Conservation (phyloP, 805 yeast genomes). For the Yamadazyma insecticola region DNA sequence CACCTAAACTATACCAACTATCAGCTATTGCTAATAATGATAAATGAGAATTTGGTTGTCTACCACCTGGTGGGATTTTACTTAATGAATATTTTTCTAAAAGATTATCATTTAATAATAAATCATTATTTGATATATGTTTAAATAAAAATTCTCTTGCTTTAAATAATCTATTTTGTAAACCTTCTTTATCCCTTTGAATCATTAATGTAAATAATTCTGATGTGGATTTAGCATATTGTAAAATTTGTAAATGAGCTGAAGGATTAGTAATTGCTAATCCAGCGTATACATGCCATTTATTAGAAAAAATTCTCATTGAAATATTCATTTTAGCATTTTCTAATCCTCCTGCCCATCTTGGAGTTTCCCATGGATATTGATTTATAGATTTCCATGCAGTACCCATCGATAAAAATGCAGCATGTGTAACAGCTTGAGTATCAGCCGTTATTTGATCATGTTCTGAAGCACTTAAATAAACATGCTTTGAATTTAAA, state of each 20-base stretch:
- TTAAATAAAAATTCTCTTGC: slow-evolving; percentile 81
- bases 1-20: slow-evolving; percentile 81
- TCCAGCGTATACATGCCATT: slow-evolving; percentile 99
- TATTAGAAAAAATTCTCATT: slow-evolving; percentile 82
- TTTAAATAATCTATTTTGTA: slow-evolving; percentile 50
- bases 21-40: slow-evolving; percentile 89
- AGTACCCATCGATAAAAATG: slow-evolving; percentile 92
- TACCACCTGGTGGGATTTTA: slow-evolving; percentile 61
- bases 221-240: slow-evolving; percentile 80
- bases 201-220: slow-evolving; percentile 82
- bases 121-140: slow-evolving; percentile 51
- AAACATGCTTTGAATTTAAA: slow-evolving; percentile 71
- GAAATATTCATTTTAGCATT: slow-evolving; percentile 95
- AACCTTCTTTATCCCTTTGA: slow-evolving; percentile 55
- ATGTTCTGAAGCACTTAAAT: slow-evolving; percentile 80
- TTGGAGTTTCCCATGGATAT: slow-evolving; percentile 87
- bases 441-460: slow-evolving; percentile 97
- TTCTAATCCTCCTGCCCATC: slow-evolving; percentile 92
- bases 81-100: slow-evolving; percentile 76
- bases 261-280: slow-evolving; percentile 93
- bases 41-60: slow-evolving; percentile 82
- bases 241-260: slow-evolving; percentile 87
- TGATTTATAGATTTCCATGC: slow-evolving; percentile 84
- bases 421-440: slow-evolving; percentile 98
- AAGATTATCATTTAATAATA: slow-evolving; percentile 71